Conservation (phyloP, 306 rosid species). For the Fragaria nilgerrensis region DNA sequence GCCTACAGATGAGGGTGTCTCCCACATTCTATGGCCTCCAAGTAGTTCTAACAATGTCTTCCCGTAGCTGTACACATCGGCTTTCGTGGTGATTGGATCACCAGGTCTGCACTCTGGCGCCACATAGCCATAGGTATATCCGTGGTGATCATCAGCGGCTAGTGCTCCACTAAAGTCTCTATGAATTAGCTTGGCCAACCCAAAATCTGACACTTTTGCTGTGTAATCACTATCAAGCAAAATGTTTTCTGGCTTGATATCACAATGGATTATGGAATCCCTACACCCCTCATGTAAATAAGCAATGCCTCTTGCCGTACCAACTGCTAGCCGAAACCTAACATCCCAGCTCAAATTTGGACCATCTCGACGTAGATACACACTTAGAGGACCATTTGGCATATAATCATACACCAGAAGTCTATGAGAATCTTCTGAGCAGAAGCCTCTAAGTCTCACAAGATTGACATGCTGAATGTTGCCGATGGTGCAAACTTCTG, state of each 20-base stretch:
- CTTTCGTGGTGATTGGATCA: slow-evolving; percentile 70
- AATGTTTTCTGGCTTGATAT: slow-evolving; percentile 84
- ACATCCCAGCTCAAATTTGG: slow-evolving; percentile 74
- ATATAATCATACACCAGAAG: slow-evolving; percentile 80
- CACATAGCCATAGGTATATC: slow-evolving; percentile 76
- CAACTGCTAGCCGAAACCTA: slow-evolving; percentile 62
- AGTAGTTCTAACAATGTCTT: slow-evolving; percentile 77
- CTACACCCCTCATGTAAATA: slow-evolving; percentile 84
- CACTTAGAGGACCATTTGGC: slow-evolving; percentile 72
- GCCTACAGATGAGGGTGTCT: slow-evolving; percentile 37
- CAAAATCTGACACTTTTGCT: slow-evolving; percentile 80
- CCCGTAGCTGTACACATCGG: slow-evolving; percentile 85
- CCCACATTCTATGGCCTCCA: slow-evolving; percentile 71
- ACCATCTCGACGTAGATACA: slow-evolving; percentile 65
- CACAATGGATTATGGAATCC: slow-evolving; percentile 77
- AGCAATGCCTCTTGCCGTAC: slow-evolving; percentile 74
- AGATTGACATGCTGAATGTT: slow-evolving; percentile 86
- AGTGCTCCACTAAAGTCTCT: slow-evolving; percentile 73
- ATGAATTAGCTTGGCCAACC: slow-evolving; percentile 69
- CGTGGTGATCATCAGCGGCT: slow-evolving; percentile 63
- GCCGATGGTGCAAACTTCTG: slow-evolving; percentile 82
- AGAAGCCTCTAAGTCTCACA: slow-evolving; percentile 76
- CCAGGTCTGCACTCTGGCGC: slow-evolving; percentile 96
- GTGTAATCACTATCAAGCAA: slow-evolving; percentile 57
- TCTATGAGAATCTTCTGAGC: slow-evolving; percentile 75